These are phyloP conservation scores for Lagenidium giganteum DNA, from an alignment of 352 stramenopile genomes.

Conservation along the genomic window DNA sequence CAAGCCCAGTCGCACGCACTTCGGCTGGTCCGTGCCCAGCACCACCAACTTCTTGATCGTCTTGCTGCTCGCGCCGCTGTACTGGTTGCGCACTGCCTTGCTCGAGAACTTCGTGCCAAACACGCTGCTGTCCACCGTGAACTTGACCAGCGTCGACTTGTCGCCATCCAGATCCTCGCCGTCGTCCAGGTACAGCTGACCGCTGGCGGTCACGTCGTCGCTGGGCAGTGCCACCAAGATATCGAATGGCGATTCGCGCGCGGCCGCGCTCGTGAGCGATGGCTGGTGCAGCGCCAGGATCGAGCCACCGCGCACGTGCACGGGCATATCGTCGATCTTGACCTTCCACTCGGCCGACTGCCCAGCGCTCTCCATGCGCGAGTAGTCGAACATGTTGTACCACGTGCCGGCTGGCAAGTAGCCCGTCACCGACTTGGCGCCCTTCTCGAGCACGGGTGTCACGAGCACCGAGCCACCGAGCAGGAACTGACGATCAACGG, in stretches of 20 bases:
- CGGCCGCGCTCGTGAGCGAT: constrained; percentile 37
- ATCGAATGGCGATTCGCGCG: constrained; percentile 39
- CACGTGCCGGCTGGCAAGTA: constrained; percentile 41
- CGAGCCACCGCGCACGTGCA: constrained; percentile 46
- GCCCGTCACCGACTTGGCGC: constrained; percentile 33
- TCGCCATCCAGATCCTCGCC: constrained; percentile 32
- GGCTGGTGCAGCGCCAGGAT: constrained; percentile 44
- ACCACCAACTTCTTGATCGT: constrained; percentile 21
- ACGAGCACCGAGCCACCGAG: constrained; percentile 31
- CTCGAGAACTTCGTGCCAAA: constrained; percentile 12
- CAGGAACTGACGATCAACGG: constrained; percentile 47
- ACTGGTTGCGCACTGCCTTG: constrained; percentile 15
- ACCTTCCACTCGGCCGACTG: constrained; percentile 21
- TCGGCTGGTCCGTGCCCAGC: constrained; percentile 18
- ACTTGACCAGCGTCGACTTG: constrained; percentile 31
- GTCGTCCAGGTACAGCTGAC: constrained; percentile 52
- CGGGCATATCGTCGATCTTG: constrained; percentile 53
- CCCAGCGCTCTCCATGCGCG: constrained; percentile 22
- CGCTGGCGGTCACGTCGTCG: constrained; percentile 11
- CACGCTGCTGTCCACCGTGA: too few species aligned
- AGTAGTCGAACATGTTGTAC: constrained; percentile 59
- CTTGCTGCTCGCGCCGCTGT: constrained; percentile 15
- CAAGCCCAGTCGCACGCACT: too few species aligned
- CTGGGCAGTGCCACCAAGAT: constrained; percentile 36
- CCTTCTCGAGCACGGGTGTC: too few species aligned